Evolutionary conservation across 2,329 filamentous ascomycete genomes (phyloP), one percentile per base, ranked within the genome.

Genomic region (Colletotrichum gigasporum): DNA sequence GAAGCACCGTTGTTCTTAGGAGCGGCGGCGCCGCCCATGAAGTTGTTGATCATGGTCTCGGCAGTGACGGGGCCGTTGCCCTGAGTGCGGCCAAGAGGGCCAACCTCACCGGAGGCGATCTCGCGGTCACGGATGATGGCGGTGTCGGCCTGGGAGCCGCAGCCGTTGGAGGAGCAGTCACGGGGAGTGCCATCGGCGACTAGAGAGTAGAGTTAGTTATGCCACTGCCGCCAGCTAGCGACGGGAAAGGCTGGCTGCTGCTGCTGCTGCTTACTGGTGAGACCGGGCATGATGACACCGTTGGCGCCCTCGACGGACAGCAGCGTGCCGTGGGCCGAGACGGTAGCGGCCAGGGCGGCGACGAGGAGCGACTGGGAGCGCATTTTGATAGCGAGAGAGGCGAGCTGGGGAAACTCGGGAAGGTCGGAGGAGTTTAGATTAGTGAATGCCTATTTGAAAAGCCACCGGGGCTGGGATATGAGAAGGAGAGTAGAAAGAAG

Each of bases 91-190:
- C 89, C 89, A n/a, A 91, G 83, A 53, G 89, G 82, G 34, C 85
- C 87, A 35, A 71, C 74, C 69, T 83, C 80, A 70, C 78, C 80
- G 50, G 78, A 83, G 37, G 78, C 77, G 61, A 91, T 82, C 76
- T 91, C 89, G 11, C 79, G 76, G 65, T 85, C 76, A 35, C 88
- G 86, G 76, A 91, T 90, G 80, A 91, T 90, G 74, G 88, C 82
- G n/a, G 89, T 91, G 72, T 91, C 89, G 63, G 84, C 86, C 74
- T 91, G 85, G n/a, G 88, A 84, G 63, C 89, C 89, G 72, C 88
- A 91, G 45, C 74, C 67, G 69, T 88, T 87, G 70, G 79, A 80
- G 52, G 85, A 80, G 75, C 88, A 91, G 77, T 91, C 88, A 71
- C 89, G 87, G 52, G 88, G 89, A 66, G 89, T 91, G 70, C 88